Conservation (phyloP, 2,329 filamentous ascomycete genomes). For the Botryotinia convoluta region DNA sequence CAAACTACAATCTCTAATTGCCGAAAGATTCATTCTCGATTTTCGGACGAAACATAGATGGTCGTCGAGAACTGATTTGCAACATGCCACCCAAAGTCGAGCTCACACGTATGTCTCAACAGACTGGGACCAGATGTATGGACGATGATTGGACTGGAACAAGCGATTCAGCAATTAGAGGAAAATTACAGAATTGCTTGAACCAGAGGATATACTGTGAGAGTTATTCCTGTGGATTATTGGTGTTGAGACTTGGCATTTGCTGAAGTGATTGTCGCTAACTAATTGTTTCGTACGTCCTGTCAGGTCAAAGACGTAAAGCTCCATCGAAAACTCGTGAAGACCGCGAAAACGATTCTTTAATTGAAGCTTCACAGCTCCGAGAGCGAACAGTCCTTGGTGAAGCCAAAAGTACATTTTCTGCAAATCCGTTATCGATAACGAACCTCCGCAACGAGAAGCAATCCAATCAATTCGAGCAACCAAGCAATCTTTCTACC, state of each 20-base stretch:
- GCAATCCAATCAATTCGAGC: background rate
- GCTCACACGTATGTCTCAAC: background rate
- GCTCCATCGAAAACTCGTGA: background rate
- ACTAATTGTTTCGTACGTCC: background rate
- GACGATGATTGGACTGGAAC: conserved; percentile 49
- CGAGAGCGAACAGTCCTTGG: background rate
- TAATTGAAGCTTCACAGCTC: background rate
- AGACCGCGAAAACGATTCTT: background rate
- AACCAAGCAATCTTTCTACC: background rate
- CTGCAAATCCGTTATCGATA: background rate
- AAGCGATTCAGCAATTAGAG: conserved; percentile 43
- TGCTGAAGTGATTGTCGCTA: conserved; percentile 10
- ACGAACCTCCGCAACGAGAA: too few species aligned
- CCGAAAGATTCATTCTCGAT: background rate
- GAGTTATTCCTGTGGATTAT: conserved; percentile 18
- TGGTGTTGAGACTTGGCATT: background rate
- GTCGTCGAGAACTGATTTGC: background rate
- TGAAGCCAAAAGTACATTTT: background rate
- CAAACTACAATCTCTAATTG: background rate
- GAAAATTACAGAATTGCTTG: conserved; percentile 46
- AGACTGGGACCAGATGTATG: conserved; percentile 39
- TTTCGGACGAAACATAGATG: background rate
- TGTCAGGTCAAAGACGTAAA: conserved; percentile 2
- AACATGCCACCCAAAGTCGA: background rate
- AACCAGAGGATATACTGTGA: conserved; percentile 47